Base-by-base conservation (phyloP, 192 early-diverging fungal genomes). In the Oehlia diaphana region DNA sequence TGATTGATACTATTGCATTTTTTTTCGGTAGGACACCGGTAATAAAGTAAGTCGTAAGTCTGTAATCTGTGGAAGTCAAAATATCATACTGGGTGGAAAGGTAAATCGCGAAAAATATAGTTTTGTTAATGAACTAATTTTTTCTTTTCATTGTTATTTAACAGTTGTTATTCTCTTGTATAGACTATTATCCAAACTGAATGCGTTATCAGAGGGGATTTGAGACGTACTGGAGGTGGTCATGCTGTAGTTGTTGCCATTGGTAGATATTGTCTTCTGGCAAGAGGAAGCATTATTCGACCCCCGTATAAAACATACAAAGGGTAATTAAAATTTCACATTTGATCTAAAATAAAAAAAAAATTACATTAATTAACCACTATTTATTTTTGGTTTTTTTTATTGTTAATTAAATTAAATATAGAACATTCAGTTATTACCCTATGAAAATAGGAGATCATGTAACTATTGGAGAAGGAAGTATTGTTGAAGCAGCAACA, bases 391-490 rank as follows among this genome's bases (percentile, higher is more conserved):
- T 26, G 26, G 2, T 37, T 37, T 37, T 37, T 37, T 37, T 37
- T 37, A 37, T 37, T 4, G 3, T 37, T 37, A 37, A 42, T 42
- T 42, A 0, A 37, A 42, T 42, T 42, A 0, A 42, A 63, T 31
- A 58, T 77, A 96, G 95, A 37, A 85, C 92, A 8, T 98, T 99
- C 83, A 96, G 92, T 84, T 98, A 99, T 82, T 99, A 96, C 72
- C 97, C 97, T 47, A 93, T 98, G 87, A 98, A 97, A 83, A 95
- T 99, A 62, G 96, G 95, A n/a, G 95, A 97, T 83, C 90, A 95
- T 82, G 95, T 97, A 2, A 87, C 89, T 28, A 95, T 96, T 79
- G 96, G 96, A 5, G 92, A 96, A 81, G 92, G 93, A 47, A 87
- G 92, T 19, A 90, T 98, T 65, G 90, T 99, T 9, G 95, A 98